These are phyloP conservation scores for Pseudogymnoascus sp. DNA, from an alignment of 2,329 filamentous ascomycete species.

Conservation along the genomic window DNA sequence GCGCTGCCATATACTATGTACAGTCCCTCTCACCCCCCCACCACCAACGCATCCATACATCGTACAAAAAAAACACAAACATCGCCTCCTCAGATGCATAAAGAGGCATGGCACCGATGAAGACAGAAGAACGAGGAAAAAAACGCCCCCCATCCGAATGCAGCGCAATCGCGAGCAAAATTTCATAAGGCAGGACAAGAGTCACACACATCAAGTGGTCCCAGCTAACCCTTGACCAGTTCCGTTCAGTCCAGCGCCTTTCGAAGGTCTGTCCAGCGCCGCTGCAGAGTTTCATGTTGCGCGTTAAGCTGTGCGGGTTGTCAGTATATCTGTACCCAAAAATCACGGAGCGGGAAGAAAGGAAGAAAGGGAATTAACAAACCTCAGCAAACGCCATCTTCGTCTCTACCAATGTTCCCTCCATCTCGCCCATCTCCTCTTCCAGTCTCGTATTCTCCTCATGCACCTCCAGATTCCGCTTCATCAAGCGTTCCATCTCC, in stretches of 20 bases:
- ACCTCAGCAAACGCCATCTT: conserved; percentile 97
- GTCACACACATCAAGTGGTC: not conserved
- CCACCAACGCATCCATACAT: not conserved
- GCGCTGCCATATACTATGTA: not conserved
- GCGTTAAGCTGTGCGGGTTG: conserved; percentile 53
- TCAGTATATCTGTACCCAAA: conserved; percentile 16
- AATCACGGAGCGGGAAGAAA: conserved; percentile 2
- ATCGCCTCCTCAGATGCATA: not conserved
- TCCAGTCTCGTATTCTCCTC: conserved; percentile 85
- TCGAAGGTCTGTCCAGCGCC: conserved; percentile 69
- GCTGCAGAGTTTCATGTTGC: conserved; percentile 62
- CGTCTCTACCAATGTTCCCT: conserved; percentile 82
- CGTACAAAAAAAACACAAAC: not conserved
- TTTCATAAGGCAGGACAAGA: not conserved
- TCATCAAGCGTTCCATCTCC: conserved; percentile 88
- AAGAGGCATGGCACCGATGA: not conserved
- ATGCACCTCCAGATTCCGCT: conserved; percentile 85
- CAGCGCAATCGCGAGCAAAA: not conserved
- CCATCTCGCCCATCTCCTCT: conserved; percentile 84
- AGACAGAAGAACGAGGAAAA: not conserved
- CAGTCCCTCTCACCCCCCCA: not conserved
- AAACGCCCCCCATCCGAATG: not conserved
- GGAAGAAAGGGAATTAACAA: conserved; percentile 34
- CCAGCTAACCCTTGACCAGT: not conserved
- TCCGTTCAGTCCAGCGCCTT: conserved; percentile 39